Evolutionary conservation across 2,329 filamentous ascomycete species (phyloP).

Genomic region (Cladophialophora bantiana): DNA sequence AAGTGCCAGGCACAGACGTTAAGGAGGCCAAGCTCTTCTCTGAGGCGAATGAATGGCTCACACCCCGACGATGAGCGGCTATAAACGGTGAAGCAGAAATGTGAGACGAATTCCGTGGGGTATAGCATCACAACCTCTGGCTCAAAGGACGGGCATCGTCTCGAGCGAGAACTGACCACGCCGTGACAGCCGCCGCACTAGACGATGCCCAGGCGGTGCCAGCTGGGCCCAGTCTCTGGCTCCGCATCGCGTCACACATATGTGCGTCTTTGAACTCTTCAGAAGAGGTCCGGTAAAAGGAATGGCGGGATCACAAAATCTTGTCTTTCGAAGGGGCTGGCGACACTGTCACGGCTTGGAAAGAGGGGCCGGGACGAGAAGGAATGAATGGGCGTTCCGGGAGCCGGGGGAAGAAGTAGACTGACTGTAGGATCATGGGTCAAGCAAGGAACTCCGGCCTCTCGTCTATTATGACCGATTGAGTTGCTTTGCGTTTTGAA

Average conservation of each 20-base stretch:
- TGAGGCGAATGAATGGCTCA: conserved; percentile 67
- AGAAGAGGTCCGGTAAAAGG: not conserved
- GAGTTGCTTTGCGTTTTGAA: not conserved
- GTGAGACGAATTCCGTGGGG: not conserved
- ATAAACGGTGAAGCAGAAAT: not conserved
- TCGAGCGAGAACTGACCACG: not conserved
- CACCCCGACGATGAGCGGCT: conserved; percentile 31
- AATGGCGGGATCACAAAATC: not conserved
- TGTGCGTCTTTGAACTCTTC: not conserved
- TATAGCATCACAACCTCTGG: not conserved
- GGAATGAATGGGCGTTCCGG: not conserved
- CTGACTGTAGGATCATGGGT: not conserved
- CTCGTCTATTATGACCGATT: not conserved
- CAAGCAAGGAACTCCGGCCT: not conserved
- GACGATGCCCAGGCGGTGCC: not conserved
- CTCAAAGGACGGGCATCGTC: not conserved
- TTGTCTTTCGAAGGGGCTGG: not conserved
- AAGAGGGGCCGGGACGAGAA: not conserved
- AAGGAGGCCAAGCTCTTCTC: conserved; percentile 63
- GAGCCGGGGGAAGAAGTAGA: not conserved
- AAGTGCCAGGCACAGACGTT: conserved; percentile 60
- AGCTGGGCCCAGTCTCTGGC: not conserved
- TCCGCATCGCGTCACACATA: not conserved
- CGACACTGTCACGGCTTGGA: not conserved
- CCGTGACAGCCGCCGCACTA: not conserved